Base-by-base conservation (phyloP, 2,329 filamentous ascomycete species). In the Trichoderma koningiopsis region DNA sequence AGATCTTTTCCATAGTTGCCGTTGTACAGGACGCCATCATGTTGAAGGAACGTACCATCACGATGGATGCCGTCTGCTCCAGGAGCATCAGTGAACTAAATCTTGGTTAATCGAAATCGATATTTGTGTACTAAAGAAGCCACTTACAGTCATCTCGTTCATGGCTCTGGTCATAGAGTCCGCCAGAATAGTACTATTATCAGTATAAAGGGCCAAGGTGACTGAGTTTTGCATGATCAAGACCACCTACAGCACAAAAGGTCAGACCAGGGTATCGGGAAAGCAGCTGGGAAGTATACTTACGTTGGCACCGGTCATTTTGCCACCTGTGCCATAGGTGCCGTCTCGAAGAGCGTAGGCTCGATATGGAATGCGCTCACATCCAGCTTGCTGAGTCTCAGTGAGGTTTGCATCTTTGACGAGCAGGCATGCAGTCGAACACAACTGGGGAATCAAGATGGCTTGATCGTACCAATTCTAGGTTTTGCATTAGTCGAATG, bases 1-100 rank as follows among this genome's bases (percentile, higher is more conserved):
- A 74, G 49, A 37, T 75, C 73, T 40, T 75, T 75, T 16, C 73
- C 73, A 35, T 75, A 75, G 64, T 75, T 75, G 33, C 73, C 73
- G 47, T 74, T 75, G 57, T 75, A 75, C 35, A 75, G 37, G 27
- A 75, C 61, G 16, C 73, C 73, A 3, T 67, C n/a, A 14, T 75
- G 73, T 57, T 75, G 73, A 2, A 75, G 68, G 35, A 75, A 75
- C 11, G 73, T 70, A 33, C 73, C 73, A 29, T 75, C 73, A 4
- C 72, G 69, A 16, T 75, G 73, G n/a, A 74, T 75, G 3, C 73
- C 73, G 43, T 75, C 73, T 37, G 68, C 58, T 27, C 53, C 65
- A 7, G 71, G 40, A 19, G 16, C 29, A 47, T 75, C 73, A 5
- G 68, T 35, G 55, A 72, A 75, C 73, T 74, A 8, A 11, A 6